These are phyloP conservation scores for Corniculantispora saksenae DNA, from an alignment of 2,329 filamentous ascomycete species.

Conservation along the genomic window DNA sequence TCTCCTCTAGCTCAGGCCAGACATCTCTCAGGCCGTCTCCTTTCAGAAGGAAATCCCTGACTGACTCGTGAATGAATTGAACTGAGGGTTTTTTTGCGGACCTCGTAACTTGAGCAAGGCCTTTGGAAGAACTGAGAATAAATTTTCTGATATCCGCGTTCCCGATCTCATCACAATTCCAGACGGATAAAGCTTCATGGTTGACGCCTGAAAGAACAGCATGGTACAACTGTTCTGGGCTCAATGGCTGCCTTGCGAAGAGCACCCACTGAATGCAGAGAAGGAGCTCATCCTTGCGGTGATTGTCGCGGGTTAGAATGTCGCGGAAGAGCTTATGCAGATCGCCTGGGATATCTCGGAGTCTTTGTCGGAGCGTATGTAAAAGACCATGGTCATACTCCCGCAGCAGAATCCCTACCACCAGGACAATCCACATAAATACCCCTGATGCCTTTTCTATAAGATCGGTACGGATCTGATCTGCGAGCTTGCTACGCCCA, in stretches of 20 bases:
- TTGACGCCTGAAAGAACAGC: constrained; percentile 35
- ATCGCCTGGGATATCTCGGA: constrained; percentile 38
- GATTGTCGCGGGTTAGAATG: constrained; percentile 48
- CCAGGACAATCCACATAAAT: constrained; percentile 47
- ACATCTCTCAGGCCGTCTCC: constrained; percentile 33
- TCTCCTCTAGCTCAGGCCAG: constrained; percentile 33
- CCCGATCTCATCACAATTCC: no score
- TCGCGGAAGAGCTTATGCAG: constrained; percentile 51
- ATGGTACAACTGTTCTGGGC: constrained; percentile 45
- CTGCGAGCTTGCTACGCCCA: not conserved
- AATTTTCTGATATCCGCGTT: constrained; percentile 33
- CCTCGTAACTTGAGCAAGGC: constrained; percentile 46
- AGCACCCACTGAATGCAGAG: constrained; percentile 55
- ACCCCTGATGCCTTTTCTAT: constrained; percentile 40
- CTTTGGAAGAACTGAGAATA: constrained; percentile 49
- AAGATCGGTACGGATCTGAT: constrained; percentile 27
- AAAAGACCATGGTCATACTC: constrained; percentile 31
- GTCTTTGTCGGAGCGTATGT: constrained; percentile 27
- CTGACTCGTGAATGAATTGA: constrained; percentile 57
- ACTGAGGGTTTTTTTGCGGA: constrained; percentile 34
- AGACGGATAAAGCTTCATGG: no score
- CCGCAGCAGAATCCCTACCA: constrained; percentile 42
- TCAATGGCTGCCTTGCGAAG: constrained; percentile 46
- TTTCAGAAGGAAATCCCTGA: constrained; percentile 47
- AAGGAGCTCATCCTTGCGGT: constrained; percentile 41